phyloP scores from a whole-genome alignment of 164 flowering plant genomes.

The Aristolochia californica region DNA sequence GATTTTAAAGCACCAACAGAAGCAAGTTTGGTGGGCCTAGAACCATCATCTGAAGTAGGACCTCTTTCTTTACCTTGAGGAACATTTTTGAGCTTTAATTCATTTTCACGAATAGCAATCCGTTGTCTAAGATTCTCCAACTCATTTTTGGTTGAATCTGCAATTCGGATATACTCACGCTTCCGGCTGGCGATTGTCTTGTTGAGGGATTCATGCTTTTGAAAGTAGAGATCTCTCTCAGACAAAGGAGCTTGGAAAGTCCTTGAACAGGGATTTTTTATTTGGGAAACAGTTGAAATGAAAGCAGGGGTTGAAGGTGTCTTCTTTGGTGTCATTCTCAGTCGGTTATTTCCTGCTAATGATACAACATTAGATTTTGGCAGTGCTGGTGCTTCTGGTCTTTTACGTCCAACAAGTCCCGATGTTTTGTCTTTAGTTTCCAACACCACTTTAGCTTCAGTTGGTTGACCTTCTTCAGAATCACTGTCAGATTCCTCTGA shows the following conservation, averaged over 20 bases:
- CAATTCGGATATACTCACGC: conserved; percentile 21
- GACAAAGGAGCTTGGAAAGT: conserved; percentile 16
- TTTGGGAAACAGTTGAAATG: conserved; percentile 24
- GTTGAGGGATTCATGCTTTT: conserved; percentile 16
- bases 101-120: conserved; percentile 68
- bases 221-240: conserved; percentile 21
- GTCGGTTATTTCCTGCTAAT: conserved; percentile 13
- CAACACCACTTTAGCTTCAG: conserved; percentile 4
- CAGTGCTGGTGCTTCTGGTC: conserved; percentile 15
- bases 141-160: conserved; percentile 23
- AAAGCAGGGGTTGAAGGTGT: conserved; percentile 22
- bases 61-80: conserved; percentile 31
- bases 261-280: conserved; percentile 21
- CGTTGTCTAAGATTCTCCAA: conserved; percentile 63
- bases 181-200: conserved; percentile 21
- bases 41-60: conserved; percentile 18
- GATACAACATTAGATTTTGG: conserved; percentile 19
- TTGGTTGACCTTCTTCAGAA: conserved; percentile 27
- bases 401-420: conserved; percentile 14
- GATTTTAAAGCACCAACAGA: conserved; percentile 13
- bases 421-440: conserved; percentile 14
- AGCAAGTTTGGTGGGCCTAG: conserved; percentile 16
- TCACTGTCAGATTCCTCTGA: conserved; percentile 73
- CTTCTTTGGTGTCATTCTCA: conserved; percentile 26
- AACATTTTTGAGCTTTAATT: conserved; percentile 41